Evolutionary conservation across 768 basidiomycete genomes (phyloP).

Genomic region (Boletus vinaceobasis): DNA sequence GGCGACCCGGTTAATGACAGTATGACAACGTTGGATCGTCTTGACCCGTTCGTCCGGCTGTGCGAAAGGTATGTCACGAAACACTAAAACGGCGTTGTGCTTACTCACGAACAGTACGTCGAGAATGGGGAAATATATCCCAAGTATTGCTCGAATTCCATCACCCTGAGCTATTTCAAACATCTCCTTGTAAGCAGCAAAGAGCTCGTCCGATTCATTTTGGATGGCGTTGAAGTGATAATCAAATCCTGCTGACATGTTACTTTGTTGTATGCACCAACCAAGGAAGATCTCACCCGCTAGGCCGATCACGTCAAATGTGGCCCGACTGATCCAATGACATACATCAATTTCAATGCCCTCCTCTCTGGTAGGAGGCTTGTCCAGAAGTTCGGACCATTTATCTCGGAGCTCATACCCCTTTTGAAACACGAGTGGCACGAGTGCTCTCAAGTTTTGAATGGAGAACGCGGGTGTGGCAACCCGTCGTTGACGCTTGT

Average conservation of each 20-base stretch:
- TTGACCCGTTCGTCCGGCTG: slow-evolving; percentile 54
- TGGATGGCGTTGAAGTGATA: slow-evolving; percentile 85
- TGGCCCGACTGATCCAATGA: slow-evolving; percentile 77
- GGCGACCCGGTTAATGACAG: slow-evolving; percentile 66
- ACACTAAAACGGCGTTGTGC: neutral
- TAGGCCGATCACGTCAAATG: slow-evolving; percentile 90
- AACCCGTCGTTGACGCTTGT: slow-evolving; percentile 78
- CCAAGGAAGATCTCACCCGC: slow-evolving; percentile 51
- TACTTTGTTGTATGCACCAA: neutral
- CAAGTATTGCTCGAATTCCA: slow-evolving; percentile 43
- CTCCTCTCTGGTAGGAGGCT: slow-evolving; percentile 11
- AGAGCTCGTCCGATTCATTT: slow-evolving; percentile 73
- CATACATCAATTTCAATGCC: slow-evolving; percentile 62
- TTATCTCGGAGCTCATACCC: slow-evolving; percentile 57
- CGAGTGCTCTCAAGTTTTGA: slow-evolving; percentile 69
- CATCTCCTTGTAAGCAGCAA: slow-evolving; percentile 81
- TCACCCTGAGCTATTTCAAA: slow-evolving; percentile 63
- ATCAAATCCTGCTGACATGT: slow-evolving; percentile 59
- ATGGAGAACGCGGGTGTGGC: slow-evolving; percentile 75
- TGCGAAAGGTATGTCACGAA: neutral
- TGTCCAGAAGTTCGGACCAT: slow-evolving; percentile 51
- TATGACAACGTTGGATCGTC: slow-evolving; percentile 54
- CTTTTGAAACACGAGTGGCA: slow-evolving; percentile 70
- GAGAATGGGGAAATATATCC: slow-evolving; percentile 57
- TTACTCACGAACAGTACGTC: slow-evolving; percentile 54